Evolutionary conservation across 2,329 filamentous ascomycete species (phyloP).

Genomic region (Plectosphaerella plurivora): DNA sequence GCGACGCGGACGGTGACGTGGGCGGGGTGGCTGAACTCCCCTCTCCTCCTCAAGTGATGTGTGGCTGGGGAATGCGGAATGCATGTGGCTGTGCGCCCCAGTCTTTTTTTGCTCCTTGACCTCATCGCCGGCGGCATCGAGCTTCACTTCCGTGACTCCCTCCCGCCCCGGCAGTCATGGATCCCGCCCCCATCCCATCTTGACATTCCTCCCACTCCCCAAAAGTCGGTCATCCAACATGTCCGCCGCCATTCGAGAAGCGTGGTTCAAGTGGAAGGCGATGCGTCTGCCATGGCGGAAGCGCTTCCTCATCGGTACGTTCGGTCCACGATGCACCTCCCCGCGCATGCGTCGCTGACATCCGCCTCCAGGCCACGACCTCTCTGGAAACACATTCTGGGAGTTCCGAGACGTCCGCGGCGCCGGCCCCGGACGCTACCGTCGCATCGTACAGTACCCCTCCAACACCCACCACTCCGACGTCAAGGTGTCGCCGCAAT

Average conservation of each 20-base stretch:
- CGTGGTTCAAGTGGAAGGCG: conserved; percentile 60
- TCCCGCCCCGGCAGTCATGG: conserved; percentile 3
- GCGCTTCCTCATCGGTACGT: conserved; percentile 55
- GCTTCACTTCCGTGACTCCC: not conserved
- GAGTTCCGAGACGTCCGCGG: conserved; percentile 53
- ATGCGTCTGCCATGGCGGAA: conserved; percentile 61
- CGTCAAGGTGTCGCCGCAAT: conserved; percentile 54
- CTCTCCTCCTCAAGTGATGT: conserved; percentile 1
- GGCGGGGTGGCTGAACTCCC: conserved; percentile 12
- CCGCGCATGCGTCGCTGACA: not conserved
- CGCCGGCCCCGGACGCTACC: conserved; percentile 39
- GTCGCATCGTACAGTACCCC: conserved; percentile 59
- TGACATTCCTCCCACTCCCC: not conserved
- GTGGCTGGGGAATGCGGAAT: conserved; percentile 9
- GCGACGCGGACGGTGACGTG: conserved; percentile 10
- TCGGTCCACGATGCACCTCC: not conserved
- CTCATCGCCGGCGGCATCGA: conserved; percentile 9
- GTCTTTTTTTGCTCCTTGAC: conserved; percentile 9
- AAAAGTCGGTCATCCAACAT: not conserved
- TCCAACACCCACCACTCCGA: conserved; percentile 47
- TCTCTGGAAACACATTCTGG: conserved; percentile 66
- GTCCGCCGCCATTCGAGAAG: conserved; percentile 13
- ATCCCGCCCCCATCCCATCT: conserved; percentile 2
- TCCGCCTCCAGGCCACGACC: conserved; percentile 49
- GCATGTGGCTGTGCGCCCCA: conserved; percentile 11